Base-by-base conservation (phyloP, 805 yeast species). In the Saccharomycopsis sp. region DNA sequence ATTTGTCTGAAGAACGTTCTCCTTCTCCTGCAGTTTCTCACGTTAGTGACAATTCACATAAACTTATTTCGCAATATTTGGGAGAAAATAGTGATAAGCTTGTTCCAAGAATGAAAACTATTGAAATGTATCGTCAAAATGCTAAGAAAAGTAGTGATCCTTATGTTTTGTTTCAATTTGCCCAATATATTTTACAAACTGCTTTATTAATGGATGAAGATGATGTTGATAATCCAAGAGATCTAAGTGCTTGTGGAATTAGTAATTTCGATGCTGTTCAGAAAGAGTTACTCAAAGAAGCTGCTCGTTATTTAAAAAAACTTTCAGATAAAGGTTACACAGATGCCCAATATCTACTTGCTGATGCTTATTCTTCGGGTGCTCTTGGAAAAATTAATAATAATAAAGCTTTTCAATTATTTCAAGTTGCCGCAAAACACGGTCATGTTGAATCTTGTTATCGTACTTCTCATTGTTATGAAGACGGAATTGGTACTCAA, bases 361-460 rank as follows among this genome's bases (percentile, higher is more conserved):
- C 78, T n/a, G 97, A 89, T 59, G 87, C 89, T 0, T 79, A 79
- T 57, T 72, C 88, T 10, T 77, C 89, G 2, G 94, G 95, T 3
- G 85, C 84, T 0, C 68, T 87, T 41, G 92, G 88, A 1, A 83
- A 81, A 56, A 66, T 79, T 9, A 95, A 88, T 38, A 70, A 79
- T 51, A 74, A 71, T 48, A 88, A 83, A 49, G 81, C 96, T 1
- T 79, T 85, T 51, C 50, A 58, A 2, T 69, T 84, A 41, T 92
- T 92, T 57, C 87, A 80, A 54, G 66, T 83, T 27, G 95, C 97
- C 5, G 96, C 96, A 2, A 89, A 92, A 56, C 89, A 85, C 51
- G 92, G 89, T 21, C 97, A 89, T 57, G 70, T 82, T 4, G 97
- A 89, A 57, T 75, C 92, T 36, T 87, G 95, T 1, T 92, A 83